Base-by-base conservation (phyloP, 1,284 basidiomycete species). In the Ceratobasidium sp. region DNA sequence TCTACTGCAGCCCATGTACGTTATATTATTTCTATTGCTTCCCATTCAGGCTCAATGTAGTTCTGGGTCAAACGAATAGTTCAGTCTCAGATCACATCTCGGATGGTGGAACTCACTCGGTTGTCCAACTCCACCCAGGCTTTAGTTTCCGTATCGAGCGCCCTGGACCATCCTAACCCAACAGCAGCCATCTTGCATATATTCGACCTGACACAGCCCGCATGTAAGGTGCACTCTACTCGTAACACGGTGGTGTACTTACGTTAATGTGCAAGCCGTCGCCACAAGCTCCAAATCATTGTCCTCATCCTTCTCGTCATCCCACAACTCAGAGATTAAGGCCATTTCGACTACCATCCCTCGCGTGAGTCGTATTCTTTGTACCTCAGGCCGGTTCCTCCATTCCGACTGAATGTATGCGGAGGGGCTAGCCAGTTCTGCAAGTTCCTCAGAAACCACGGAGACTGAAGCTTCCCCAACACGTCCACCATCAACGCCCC, bases 271-370 rank as follows among this genome's bases (percentile, higher is more conserved):
- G 78, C 89, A 90, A 31, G 90, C 81, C 7, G 84, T 83, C 8
- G 87, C 88, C 14, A 84, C 83, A 1, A 89, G 88, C 27, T 81
- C 79, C 6, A 85, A 79, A n/a, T 81, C 82, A 3, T 83, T 80
- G 76, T 80, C 81, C 43, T 62, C 69, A 13, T 74, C 51, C n/a
- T 34, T 13, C 82, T 81, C 53, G 41, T 59, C 63, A 54, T 72
- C 46, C 90, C 90, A 92, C 59, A 88, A 78, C 19, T 89, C 89
- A 76, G 85, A 86, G 22, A 89, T 65, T 78, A 90, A 77, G 19
- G 89, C 89, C 77, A 91, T 85, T 79, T 92, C 90, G 1, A 91
- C 87, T 63, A 92, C 80, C 83, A 89, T 86, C 0, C 90, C 90
- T 61, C 83, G 83, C 22, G 89, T 91, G 37, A 86, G 83, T 31